Evolutionary conservation across 345 rosid species (phyloP).

Genomic region (Isatis tinctoria): DNA sequence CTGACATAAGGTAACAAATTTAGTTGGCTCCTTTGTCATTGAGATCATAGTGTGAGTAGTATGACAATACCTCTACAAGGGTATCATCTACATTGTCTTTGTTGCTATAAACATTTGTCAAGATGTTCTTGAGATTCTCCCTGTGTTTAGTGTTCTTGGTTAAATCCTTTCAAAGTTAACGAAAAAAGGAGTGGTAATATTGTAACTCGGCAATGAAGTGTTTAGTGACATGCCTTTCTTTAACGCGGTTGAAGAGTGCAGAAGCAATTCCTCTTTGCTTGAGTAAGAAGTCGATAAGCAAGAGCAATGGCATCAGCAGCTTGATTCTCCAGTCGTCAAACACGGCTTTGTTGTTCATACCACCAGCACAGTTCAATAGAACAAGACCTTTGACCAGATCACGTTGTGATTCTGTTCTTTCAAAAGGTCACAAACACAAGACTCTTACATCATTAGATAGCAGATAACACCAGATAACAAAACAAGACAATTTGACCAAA

Average conservation of each 20-base stretch:
- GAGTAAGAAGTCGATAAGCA: conserved; percentile 68
- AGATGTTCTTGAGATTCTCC: conserved; percentile 60
- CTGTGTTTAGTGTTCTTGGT: conserved; percentile 34
- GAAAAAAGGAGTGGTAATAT: neutral
- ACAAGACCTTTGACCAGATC: conserved; percentile 69
- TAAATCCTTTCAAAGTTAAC: neutral
- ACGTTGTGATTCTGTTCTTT: conserved; percentile 38
- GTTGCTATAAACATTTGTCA: conserved; percentile 65
- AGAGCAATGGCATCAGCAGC: conserved; percentile 65
- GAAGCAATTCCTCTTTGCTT: conserved; percentile 66
- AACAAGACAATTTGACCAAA: neutral
- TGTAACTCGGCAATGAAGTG: neutral
- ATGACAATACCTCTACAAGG: conserved; percentile 57
- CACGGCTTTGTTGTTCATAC: conserved; percentile 94
- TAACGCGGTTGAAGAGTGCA: conserved; percentile 67
- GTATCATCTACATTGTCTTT: conserved; percentile 80
- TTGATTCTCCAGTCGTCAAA: conserved; percentile 98
- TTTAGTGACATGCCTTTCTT: conserved; percentile 42
- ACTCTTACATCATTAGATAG: neutral
- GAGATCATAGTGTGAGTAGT: neutral
- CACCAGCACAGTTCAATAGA: conserved; percentile 86
- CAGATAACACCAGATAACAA: neutral
- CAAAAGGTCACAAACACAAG: neutral
- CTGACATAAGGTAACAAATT: conserved; percentile 34
- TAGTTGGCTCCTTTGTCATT: neutral